phyloP scores from a whole-genome alignment of 371 early-diverging fungal species.

The Actinomucor elegans region DNA sequence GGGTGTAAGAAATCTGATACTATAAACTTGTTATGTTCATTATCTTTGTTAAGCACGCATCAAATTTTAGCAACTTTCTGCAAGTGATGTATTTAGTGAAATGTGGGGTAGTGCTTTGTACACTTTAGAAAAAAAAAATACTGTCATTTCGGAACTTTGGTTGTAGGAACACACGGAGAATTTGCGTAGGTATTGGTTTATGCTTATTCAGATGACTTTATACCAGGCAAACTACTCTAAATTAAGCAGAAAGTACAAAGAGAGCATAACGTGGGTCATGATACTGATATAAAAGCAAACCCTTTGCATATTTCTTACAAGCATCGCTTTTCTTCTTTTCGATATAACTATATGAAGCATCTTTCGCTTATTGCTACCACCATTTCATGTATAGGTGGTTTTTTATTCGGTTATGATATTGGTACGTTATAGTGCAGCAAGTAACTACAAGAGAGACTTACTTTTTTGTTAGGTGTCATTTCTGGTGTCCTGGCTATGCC shows the following conservation, averaged over 20 bases:
- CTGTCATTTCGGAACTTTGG: conserved; percentile 14
- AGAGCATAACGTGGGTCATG: too few species aligned
- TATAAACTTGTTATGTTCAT: too few species aligned
- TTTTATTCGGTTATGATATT: conserved; percentile 50
- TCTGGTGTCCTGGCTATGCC: conserved; percentile 50
- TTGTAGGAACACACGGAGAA: conserved; percentile 10
- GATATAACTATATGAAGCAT: conserved; percentile 29
- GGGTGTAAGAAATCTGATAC: too few species aligned
- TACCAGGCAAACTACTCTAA: too few species aligned
- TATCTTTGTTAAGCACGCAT: too few species aligned
- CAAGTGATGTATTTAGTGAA: too few species aligned
- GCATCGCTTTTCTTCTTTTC: neutral
- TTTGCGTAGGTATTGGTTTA: too few species aligned
- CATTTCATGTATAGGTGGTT: conserved; percentile 47
- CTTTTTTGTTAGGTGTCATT: conserved; percentile 16
- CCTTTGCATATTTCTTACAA: neutral
- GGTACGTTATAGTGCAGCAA: conserved; percentile 21
- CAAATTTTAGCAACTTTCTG: too few species aligned
- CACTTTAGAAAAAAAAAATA: neutral
- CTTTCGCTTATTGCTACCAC: conserved; percentile 40
- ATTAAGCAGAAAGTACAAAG: neutral
- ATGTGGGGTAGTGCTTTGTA: too few species aligned
- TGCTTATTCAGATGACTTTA: too few species aligned
- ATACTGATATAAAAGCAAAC: neutral
- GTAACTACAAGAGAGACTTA: neutral